Evolutionary conservation across 176 grass and related monocot genomes (phyloP).

Genomic region (Hordeum marinum): DNA sequence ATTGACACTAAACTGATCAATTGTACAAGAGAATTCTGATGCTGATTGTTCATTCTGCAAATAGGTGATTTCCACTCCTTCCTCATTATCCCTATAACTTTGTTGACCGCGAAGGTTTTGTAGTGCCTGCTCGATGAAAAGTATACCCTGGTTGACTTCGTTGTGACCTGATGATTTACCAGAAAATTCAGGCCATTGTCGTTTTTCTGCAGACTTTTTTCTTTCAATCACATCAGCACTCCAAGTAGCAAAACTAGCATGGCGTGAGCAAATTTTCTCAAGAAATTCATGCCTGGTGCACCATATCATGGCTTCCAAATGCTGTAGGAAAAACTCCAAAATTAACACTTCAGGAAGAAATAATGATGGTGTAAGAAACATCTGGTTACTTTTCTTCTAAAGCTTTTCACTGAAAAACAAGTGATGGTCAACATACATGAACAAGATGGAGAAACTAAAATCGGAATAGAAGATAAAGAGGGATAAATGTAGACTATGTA

Average conservation of each 20-base stretch:
- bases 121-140: conserved; percentile 94
- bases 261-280: conserved; percentile 41
- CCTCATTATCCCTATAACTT: conserved; percentile 20
- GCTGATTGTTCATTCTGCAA: conserved; percentile 62
- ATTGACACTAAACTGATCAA: conserved; percentile 44
- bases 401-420: background rate
- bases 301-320: conserved; percentile 96
- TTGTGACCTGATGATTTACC: conserved; percentile 24
- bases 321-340: conserved; percentile 48
- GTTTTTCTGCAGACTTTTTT: conserved; percentile 47
- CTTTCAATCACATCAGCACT: conserved; percentile 58
- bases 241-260: conserved; percentile 50
- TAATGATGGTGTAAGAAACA: conserved; percentile 14
- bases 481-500: background rate
- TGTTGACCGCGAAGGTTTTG: conserved; percentile 70
- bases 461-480: background rate
- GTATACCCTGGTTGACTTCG: conserved; percentile 32
- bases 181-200: conserved; percentile 63
- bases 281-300: conserved; percentile 78
- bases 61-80: conserved; percentile 55
- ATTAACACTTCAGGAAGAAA: conserved; percentile 23
- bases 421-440: background rate
- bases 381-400: background rate
- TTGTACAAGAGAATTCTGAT: conserved; percentile 46
- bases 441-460: conserved; percentile 4